Percentiles rank a stretch among this genome's conserved stretches.
Conservation (phyloP, 1,284 basidiomycete genomes). For the Lentinus polychrous region DNA sequence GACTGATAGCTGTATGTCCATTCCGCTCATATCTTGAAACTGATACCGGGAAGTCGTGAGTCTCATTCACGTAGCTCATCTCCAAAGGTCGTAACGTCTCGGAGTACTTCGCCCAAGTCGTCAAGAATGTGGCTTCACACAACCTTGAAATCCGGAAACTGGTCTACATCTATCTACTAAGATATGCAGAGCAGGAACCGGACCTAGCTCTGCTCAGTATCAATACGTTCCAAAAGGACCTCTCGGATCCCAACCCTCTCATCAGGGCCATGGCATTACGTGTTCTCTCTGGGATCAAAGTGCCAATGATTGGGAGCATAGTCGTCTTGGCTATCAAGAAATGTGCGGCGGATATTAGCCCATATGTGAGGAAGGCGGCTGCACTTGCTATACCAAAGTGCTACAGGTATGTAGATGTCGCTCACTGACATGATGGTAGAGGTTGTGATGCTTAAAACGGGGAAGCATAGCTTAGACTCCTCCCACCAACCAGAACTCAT, state of each 20-base stretch:
- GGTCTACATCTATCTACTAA: constrained; percentile 94
- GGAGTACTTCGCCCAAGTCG: constrained; percentile 89
- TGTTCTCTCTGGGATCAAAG: constrained; percentile 89
- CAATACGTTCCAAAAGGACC: constrained; percentile 98
- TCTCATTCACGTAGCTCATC: constrained; percentile 56
- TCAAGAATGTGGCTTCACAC: constrained; percentile 87
- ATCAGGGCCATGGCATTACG: constrained; percentile 91
- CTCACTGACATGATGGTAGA: not conserved
- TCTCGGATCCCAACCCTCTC: constrained; percentile 87
- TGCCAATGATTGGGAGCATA: constrained; percentile 82
- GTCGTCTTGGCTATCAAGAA: constrained; percentile 89
- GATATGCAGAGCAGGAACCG: constrained; percentile 88
- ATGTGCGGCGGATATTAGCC: constrained; percentile 84
- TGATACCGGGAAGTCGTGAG: not conserved
- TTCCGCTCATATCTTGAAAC: not conserved
- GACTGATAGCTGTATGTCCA: constrained; percentile 79
- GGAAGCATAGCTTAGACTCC: constrained; percentile 57
- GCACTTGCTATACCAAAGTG: constrained; percentile 86
- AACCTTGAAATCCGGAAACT: constrained; percentile 95
- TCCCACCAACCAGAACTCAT: constrained; percentile 69
- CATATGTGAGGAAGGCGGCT: constrained; percentile 90
- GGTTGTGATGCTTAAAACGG: not conserved
- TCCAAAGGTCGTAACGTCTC: constrained; percentile 91
- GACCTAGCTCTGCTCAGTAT: constrained; percentile 95
- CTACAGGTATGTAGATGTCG: constrained; percentile 54